These are phyloP conservation scores for Apiospora marii DNA, from an alignment of 2,329 filamentous ascomycete genomes.

Conservation along the genomic window DNA sequence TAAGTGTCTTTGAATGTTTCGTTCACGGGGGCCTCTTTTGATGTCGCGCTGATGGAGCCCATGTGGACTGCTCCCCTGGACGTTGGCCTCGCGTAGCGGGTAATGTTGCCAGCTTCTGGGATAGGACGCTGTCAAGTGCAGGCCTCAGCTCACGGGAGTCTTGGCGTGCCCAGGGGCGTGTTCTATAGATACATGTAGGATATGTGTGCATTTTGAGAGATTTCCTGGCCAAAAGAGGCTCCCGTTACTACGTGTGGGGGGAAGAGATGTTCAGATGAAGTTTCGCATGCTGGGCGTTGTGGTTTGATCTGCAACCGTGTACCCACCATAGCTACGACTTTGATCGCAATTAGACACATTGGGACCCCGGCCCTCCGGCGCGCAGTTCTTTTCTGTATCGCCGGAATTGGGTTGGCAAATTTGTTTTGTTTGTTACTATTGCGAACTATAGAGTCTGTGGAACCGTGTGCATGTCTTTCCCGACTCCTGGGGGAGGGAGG, in stretches of 20 bases:
- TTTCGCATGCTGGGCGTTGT: slow-evolving; percentile 5
- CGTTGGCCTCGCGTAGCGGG: neutral
- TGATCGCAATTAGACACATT: slow-evolving; percentile 7
- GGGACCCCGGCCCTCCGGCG: neutral
- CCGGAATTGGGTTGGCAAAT: neutral
- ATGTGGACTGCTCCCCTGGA: slow-evolving; percentile 1
- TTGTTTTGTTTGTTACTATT: neutral
- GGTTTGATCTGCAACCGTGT: neutral
- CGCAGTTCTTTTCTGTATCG: neutral
- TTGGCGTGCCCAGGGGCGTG: neutral
- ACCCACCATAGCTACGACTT: neutral
- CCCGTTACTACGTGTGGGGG: slow-evolving; percentile 3
- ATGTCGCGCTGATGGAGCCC: slow-evolving; percentile 11
- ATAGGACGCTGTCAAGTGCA: neutral
- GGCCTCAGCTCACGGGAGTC: neutral
- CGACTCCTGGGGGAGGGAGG: neutral
- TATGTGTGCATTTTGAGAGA: slow-evolving; percentile 2
- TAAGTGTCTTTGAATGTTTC: slow-evolving; percentile 12
- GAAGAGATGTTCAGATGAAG: slow-evolving; percentile 5
- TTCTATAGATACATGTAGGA: neutral
- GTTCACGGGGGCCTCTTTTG: slow-evolving; percentile 7
- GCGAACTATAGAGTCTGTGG: neutral
- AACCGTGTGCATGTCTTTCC: neutral
- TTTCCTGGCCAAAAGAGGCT: slow-evolving; percentile 11
- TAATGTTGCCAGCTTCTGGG: neutral